A percentile compares a stretch with the other conserved stretches of the same genome.
phyloP scores from a whole-genome alignment of 306 rosid species.

The Medicago lupulina region DNA sequence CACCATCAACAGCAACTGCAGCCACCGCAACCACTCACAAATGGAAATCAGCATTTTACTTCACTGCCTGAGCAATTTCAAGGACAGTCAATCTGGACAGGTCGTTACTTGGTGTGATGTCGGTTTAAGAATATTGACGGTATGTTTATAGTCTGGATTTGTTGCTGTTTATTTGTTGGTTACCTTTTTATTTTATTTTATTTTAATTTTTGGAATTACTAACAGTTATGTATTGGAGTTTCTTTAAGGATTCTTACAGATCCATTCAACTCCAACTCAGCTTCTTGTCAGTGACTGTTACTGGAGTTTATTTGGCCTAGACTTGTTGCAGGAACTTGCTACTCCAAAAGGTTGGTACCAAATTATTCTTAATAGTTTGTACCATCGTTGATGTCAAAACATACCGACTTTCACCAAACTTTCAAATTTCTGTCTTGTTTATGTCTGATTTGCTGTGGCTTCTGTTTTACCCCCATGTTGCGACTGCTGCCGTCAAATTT shows the following conservation, averaged over 20 bases:
- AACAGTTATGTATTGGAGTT: constrained; percentile 51
- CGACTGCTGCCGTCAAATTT: background rate
- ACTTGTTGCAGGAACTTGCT: constrained; percentile 83
- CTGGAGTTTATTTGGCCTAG: constrained; percentile 82
- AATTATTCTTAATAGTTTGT: constrained; percentile 19
- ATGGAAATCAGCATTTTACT: constrained; percentile 68
- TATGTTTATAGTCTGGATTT: constrained; percentile 48
- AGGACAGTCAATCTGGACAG: constrained; percentile 88
- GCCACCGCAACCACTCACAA: constrained; percentile 49
- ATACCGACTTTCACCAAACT: background rate
- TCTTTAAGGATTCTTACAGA: constrained; percentile 65
- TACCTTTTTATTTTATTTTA: constrained; percentile 14
- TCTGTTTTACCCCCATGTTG: constrained; percentile 23
- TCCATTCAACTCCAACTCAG: constrained; percentile 65
- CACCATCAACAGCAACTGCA: constrained; percentile 74
- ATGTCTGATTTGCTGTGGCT: constrained; percentile 8
- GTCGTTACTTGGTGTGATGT: constrained; percentile 86
- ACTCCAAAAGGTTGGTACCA: constrained; percentile 62
- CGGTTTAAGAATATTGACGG: constrained; percentile 65
- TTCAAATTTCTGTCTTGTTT: background rate
- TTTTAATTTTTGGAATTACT: constrained; percentile 25
- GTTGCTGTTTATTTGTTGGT: constrained; percentile 39
- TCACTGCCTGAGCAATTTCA: constrained; percentile 81
- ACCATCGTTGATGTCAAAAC: constrained; percentile 1
- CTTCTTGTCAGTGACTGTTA: constrained; percentile 65